Evolutionary conservation across 257 asterid species (phyloP).

Genomic region (Cruciata laevipes): DNA sequence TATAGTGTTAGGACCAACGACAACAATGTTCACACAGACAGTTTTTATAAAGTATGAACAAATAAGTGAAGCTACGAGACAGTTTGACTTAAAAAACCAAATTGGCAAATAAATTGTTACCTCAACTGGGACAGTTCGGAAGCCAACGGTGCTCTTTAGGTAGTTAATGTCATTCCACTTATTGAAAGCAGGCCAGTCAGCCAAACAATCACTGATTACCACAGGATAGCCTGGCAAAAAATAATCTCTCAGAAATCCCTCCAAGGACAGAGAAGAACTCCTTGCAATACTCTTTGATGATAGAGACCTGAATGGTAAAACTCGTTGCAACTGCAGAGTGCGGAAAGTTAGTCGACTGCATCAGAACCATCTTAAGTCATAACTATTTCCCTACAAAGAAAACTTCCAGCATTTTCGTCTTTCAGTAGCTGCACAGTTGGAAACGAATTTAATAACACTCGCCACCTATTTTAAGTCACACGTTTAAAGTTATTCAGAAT

Average conservation of each 20-base stretch:
- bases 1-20: not conserved
- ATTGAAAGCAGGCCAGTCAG: slow-evolving; percentile 86
- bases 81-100: not conserved
- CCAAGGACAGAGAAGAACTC: slow-evolving; percentile 34
- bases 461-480: not conserved
- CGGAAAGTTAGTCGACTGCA: slow-evolving; percentile 1
- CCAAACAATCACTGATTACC: slow-evolving; percentile 71
- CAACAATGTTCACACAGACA: not conserved
- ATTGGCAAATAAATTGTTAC: slow-evolving; percentile 31
- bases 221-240: slow-evolving; percentile 31
- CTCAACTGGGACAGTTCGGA: slow-evolving; percentile 98
- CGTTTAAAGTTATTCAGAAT: not conserved
- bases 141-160: slow-evolving; percentile 72
- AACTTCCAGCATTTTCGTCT: not conserved
- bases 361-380: slow-evolving; percentile 1
- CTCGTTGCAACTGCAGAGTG: slow-evolving; percentile 24
- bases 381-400: slow-evolving; percentile 4
- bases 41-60: not conserved
- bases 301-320: slow-evolving; percentile 34
- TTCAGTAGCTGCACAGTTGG: not conserved
- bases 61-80: not conserved
- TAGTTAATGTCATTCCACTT: slow-evolving; percentile 82
- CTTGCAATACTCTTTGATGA: slow-evolving; percentile 29
- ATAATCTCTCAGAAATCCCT: slow-evolving; percentile 31
- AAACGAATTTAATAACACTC: not conserved